Conservation (phyloP, 2,329 filamentous ascomycete species). For the Verticillium albo-atrum region DNA sequence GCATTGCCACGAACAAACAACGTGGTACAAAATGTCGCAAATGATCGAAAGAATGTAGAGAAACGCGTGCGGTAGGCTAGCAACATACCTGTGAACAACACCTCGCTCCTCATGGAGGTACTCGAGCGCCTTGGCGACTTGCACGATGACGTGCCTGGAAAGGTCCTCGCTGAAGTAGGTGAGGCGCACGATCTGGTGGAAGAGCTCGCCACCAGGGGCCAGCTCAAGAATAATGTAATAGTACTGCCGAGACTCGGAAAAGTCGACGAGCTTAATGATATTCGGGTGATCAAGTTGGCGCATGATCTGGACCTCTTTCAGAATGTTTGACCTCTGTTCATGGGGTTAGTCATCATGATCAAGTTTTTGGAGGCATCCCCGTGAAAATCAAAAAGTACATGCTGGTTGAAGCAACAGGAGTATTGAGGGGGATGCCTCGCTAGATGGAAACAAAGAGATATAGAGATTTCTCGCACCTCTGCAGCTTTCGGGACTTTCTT, state of each 20-base stretch:
- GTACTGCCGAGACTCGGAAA: constrained; percentile 89
- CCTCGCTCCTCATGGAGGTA: constrained; percentile 94
- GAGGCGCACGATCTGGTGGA: constrained; percentile 96
- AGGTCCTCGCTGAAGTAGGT: constrained; percentile 98
- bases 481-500: constrained; percentile 92
- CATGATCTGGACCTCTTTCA: constrained; percentile 99
- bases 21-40: neutral
- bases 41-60: neutral
- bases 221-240: constrained; percentile 97
- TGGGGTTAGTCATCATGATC: constrained; percentile 20
- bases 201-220: constrained; percentile 91
- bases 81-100: constrained; percentile 87
- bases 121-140: constrained; percentile 90
- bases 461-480: constrained; percentile 74
- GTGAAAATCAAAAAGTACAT: constrained; percentile 14
- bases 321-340: constrained; percentile 82
- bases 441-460: constrained; percentile 26
- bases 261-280: constrained; percentile 89
- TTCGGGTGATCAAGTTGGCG: constrained; percentile 94
- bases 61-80: neutral
- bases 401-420: constrained; percentile 12
- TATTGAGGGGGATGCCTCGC: constrained; percentile 20
- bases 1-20: neutral
- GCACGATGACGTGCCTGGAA: constrained; percentile 87
- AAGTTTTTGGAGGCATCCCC: constrained; percentile 10